phyloP scores from a whole-genome alignment of 768 basidiomycete genomes.

The Russula earlei region DNA sequence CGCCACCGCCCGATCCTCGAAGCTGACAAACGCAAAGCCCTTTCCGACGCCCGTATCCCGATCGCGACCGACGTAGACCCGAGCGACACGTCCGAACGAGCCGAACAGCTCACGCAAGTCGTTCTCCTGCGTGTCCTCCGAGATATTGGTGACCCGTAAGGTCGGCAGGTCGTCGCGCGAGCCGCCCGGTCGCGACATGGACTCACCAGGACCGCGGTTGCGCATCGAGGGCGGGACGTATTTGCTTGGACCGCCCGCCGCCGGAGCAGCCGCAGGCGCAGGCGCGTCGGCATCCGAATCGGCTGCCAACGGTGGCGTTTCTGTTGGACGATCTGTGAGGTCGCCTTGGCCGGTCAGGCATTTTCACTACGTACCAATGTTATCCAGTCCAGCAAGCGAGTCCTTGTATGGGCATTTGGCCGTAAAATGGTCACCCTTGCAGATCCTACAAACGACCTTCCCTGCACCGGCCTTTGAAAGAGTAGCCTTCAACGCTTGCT shows the following conservation, averaged over 20 bases:
- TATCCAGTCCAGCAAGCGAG: constrained; percentile 68
- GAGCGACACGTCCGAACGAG: constrained; percentile 71
- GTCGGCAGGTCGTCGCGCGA: constrained; percentile 90
- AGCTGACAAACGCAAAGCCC: constrained; percentile 96
- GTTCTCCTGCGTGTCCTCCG: constrained; percentile 88
- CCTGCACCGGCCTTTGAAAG: constrained; percentile 70
- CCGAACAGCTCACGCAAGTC: constrained; percentile 91
- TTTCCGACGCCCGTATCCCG: constrained; percentile 91
- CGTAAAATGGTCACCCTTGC: constrained; percentile 96
- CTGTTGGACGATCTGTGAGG: constrained; percentile 21
- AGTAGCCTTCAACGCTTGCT: constrained; percentile 55
- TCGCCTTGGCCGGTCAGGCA: background rate
- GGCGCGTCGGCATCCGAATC: constrained; percentile 30
- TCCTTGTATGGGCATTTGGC: constrained; percentile 99
- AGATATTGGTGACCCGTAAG: constrained; percentile 93
- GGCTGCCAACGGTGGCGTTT: constrained; percentile 32
- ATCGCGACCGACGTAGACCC: constrained; percentile 93
- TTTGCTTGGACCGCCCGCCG: constrained; percentile 18
- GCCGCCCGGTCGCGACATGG: constrained; percentile 29
- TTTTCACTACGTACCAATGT: constrained; percentile 35
- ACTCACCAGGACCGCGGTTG: constrained; percentile 20
- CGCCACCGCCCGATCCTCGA: constrained; percentile 71
- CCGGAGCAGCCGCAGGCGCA: constrained; percentile 7
- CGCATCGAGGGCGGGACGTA: constrained; percentile 22
- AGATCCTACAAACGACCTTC: constrained; percentile 86